Percentiles rank a stretch among this genome's conserved stretches.
phyloP scores from a whole-genome alignment of 441 rosid genomes.

The Capsella rubella region DNA sequence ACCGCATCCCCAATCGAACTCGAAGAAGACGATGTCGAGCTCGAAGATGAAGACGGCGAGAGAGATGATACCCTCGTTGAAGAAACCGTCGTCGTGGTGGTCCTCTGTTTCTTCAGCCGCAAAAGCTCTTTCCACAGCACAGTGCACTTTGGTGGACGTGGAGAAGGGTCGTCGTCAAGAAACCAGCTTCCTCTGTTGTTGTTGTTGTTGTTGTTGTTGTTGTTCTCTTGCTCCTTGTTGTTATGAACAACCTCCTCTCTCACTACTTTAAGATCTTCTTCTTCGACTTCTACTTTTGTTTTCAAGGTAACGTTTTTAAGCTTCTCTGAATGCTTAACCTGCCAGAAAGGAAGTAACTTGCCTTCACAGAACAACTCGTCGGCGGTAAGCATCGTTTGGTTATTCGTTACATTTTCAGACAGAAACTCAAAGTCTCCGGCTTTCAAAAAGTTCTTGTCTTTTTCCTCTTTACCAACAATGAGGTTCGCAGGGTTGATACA shows the following conservation, averaged over 20 bases:
- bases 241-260: constrained; percentile 43
- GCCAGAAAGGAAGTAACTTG: constrained; percentile 85
- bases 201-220: constrained; percentile 35
- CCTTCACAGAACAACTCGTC: constrained; percentile 92
- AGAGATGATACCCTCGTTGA: constrained; percentile 62
- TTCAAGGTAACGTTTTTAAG: constrained; percentile 69
- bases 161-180: constrained; percentile 93
- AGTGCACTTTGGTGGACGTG: constrained; percentile 94
- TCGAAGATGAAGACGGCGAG: constrained; percentile 78
- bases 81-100: constrained; percentile 41
- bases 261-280: constrained; percentile 41
- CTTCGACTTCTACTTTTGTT: constrained; percentile 44
- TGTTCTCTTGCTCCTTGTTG: constrained; percentile 49
- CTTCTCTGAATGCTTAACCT: constrained; percentile 72
- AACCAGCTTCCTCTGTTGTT: constrained; percentile 62
- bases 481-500: constrained; percentile 63
- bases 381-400: constrained; percentile 65
- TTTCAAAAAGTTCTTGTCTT: constrained; percentile 52
- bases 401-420: constrained; percentile 53
- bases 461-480: constrained; percentile 40
- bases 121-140: constrained; percentile 95
- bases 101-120: constrained; percentile 74
- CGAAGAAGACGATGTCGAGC: constrained; percentile 79
- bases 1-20: constrained; percentile 62
- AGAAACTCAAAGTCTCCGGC: constrained; percentile 80